phyloP scores from a whole-genome alignment of 805 yeast species.

The Saccharomycopsis javanensis region DNA sequence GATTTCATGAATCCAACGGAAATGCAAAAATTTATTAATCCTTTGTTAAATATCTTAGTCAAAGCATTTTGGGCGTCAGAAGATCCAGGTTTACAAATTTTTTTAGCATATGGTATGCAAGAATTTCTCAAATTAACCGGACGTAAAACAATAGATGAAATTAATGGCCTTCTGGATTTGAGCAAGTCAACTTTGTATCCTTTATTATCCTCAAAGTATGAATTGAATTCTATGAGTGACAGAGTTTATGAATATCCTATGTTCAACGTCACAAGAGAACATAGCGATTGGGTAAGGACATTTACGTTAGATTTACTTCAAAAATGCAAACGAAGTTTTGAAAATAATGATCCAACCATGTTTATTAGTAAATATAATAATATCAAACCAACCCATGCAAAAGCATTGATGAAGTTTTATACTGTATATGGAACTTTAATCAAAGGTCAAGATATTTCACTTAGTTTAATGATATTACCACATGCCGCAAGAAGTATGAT shows the following conservation, averaged over 20 bases:
- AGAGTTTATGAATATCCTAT: conserved; percentile 52
- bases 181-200: conserved; percentile 71
- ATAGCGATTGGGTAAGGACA: conserved; percentile 62
- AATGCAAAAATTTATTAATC: conserved; percentile 12
- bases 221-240: conserved; percentile 43
- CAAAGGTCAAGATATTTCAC: conserved; percentile 57
- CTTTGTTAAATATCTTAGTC: conserved; percentile 42
- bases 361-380: conserved; percentile 13
- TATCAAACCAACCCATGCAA: conserved; percentile 23
- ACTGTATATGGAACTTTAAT: conserved; percentile 53
- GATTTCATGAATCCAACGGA: conserved; percentile 59
- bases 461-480: conserved; percentile 67
- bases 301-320: conserved; percentile 60
- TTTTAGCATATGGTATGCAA: conserved; percentile 83
- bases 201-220: conserved; percentile 61
- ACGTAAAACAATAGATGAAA: conserved; percentile 24
- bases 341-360: not conserved
- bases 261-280: conserved; percentile 43
- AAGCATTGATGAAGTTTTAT: conserved; percentile 36
- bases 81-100: conserved; percentile 75
- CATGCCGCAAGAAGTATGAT: conserved; percentile 62
- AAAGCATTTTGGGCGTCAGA: conserved; percentile 85
- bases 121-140: conserved; percentile 57
- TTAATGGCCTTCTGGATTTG: conserved; percentile 41
- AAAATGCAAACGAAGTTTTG: conserved; percentile 21